Conservation (phyloP, 2,329 filamentous ascomycete genomes). For the Sporothrix humicola region DNA sequence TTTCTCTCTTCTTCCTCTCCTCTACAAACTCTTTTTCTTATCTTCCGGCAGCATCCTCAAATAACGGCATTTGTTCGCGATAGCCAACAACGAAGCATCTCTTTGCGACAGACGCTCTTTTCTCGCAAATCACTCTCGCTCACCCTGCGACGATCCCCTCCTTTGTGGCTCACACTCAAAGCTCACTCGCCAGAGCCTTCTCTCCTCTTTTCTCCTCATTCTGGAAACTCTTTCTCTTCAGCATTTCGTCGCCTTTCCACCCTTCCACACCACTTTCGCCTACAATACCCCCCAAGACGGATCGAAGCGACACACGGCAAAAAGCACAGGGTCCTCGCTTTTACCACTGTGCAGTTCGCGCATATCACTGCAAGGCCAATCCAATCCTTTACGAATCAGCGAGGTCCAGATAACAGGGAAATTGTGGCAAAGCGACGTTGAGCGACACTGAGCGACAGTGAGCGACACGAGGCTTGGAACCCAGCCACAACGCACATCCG, state of each 20-base stretch:
- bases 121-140: not conserved
- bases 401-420: not conserved
- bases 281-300: not conserved
- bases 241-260: too few relatives aligned
- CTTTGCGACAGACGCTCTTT: not conserved
- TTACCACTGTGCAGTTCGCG: not conserved
- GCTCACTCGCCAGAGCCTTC: not conserved
- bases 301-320: not conserved
- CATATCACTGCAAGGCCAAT: too few relatives aligned
- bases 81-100: not conserved
- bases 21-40: not conserved
- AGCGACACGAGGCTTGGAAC: not conserved
- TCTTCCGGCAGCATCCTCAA: not conserved
- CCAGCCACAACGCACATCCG: not conserved
- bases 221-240: too few relatives aligned
- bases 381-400: too few relatives aligned
- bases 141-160: constrained; percentile 3
- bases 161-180: not conserved
- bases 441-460: not conserved
- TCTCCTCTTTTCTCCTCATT: too few relatives aligned
- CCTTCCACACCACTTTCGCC: not conserved
- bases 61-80: not conserved
- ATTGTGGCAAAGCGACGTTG: not conserved
- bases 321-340: not conserved
- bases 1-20: not conserved